A percentile compares a stretch with the other conserved stretches of the same genome.
Evolutionary conservation across 768 basidiomycete genomes (phyloP).

Genomic region (Termitomyces sp.): DNA sequence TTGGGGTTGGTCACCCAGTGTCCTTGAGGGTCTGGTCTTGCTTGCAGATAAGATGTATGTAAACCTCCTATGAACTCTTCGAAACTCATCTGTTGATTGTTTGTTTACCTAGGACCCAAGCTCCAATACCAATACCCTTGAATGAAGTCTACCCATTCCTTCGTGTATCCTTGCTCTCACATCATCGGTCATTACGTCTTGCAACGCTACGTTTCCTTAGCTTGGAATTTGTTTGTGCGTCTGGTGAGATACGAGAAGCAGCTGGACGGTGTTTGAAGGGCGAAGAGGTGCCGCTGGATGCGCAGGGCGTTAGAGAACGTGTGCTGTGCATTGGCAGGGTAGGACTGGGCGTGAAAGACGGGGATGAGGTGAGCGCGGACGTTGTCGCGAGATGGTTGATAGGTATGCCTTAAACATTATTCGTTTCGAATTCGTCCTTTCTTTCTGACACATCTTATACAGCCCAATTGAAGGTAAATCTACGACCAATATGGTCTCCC

Average conservation of each 20-base stretch:
- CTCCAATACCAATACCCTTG: conserved; percentile 32
- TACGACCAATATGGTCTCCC: conserved; percentile 87
- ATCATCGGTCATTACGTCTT: conserved; percentile 62
- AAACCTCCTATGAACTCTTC: neutral
- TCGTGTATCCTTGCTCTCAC: conserved; percentile 56
- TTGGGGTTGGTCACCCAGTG: conserved; percentile 57
- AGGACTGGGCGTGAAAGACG: conserved; percentile 51
- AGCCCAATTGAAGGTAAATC: conserved; percentile 92
- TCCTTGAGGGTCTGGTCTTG: conserved; percentile 47
- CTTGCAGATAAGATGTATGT: conserved; percentile 43
- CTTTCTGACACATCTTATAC: neutral
- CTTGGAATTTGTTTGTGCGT: conserved; percentile 40
- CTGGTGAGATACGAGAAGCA: conserved; percentile 42
- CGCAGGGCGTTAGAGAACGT: conserved; percentile 80
- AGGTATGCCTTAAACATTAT: conserved; percentile 48
- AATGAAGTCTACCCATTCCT: conserved; percentile 49
- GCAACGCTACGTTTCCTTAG: conserved; percentile 58
- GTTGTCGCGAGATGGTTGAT: conserved; percentile 68
- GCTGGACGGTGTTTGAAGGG: conserved; percentile 67
- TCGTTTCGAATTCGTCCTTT: neutral
- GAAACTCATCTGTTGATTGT: neutral
- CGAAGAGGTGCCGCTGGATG: conserved; percentile 75
- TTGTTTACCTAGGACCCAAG: conserved; percentile 15
- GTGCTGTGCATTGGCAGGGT: conserved; percentile 73
- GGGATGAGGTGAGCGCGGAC: conserved; percentile 53